A percentile compares a stretch with the other conserved stretches of the same genome.
phyloP scores from a whole-genome alignment of 495 filamentous ascomycete genomes.

The Penicillium odoratum region DNA sequence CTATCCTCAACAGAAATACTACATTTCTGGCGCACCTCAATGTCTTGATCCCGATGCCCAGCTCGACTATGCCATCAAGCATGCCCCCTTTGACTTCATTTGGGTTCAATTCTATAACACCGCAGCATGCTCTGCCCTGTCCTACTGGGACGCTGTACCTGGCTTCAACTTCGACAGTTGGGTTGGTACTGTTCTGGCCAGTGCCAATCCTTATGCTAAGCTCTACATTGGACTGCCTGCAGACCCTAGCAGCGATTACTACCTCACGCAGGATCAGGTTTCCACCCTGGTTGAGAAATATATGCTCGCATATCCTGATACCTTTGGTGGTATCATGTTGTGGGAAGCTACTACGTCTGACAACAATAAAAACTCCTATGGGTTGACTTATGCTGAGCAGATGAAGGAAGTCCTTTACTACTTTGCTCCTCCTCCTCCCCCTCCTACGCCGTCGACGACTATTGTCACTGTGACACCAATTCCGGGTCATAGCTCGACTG shows the following conservation, averaged over 20 bases:
- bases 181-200: conserved; percentile 60
- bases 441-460: conserved; percentile 15
- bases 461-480: conserved; percentile 23
- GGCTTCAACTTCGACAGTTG: conserved; percentile 65
- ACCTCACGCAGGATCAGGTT: conserved; percentile 51
- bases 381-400: conserved; percentile 36
- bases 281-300: conserved; percentile 50
- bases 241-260: conserved; percentile 39
- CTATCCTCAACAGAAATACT: conserved; percentile 49
- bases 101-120: conserved; percentile 73
- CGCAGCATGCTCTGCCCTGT: conserved; percentile 53
- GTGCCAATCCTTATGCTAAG: conserved; percentile 61
- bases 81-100: conserved; percentile 59
- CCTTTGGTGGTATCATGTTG: conserved; percentile 71
- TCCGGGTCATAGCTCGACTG: conserved; percentile 17
- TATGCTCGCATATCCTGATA: conserved; percentile 45
- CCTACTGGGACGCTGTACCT: conserved; percentile 40
- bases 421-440: conserved; percentile 28
- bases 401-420: conserved; percentile 45
- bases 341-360: conserved; percentile 65
- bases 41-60: conserved; percentile 62
- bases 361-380: conserved; percentile 46
- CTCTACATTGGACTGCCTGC: conserved; percentile 65
- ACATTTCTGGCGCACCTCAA: conserved; percentile 66
- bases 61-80: conserved; percentile 50